Evolutionary conservation across 768 basidiomycete genomes (phyloP).

Genomic region (Exidia glandulosa): DNA sequence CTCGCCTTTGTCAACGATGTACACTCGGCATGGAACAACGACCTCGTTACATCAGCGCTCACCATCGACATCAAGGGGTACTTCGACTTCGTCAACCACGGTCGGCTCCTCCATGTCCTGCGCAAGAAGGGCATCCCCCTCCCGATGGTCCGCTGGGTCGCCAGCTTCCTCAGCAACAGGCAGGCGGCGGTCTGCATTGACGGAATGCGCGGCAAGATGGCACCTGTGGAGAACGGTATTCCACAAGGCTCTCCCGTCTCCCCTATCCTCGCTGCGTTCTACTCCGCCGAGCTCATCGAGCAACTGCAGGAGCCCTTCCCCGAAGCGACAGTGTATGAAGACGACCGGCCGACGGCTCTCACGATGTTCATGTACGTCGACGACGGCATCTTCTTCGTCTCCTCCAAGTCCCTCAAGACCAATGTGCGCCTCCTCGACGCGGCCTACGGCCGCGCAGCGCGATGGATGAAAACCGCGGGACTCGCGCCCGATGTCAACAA

Average conservation of each 20-base stretch:
- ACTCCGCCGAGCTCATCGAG: constrained; percentile 4
- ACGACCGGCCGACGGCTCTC: constrained; percentile 8
- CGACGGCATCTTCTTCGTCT: constrained; percentile 14
- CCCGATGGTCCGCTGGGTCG: constrained; percentile 5
- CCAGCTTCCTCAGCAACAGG: constrained; percentile 5
- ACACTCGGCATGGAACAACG: constrained; percentile 3
- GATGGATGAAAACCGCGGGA: too few species aligned
- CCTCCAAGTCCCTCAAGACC: not conserved
- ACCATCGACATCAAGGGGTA: constrained; percentile 14
- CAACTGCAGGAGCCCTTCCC: not conserved
- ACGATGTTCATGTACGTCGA: constrained; percentile 20
- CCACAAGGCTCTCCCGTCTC: constrained; percentile 21
- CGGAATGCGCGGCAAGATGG: constrained; percentile 15
- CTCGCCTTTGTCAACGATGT: constrained; percentile 13
- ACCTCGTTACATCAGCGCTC: constrained; percentile 6
- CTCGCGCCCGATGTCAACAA: constrained; percentile 1
- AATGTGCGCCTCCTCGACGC: not conserved
- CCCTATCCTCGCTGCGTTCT: constrained; percentile 7
- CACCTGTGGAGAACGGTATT: constrained; percentile 19
- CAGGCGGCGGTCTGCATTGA: constrained; percentile 9
- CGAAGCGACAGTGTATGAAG: not conserved
- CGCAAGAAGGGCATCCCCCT: constrained; percentile 5
- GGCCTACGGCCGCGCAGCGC: not conserved
- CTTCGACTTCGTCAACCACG: constrained; percentile 15
- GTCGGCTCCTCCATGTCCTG: constrained; percentile 1